phyloP scores from a whole-genome alignment of 345 rosid species.

The Barbarea vulgaris region DNA sequence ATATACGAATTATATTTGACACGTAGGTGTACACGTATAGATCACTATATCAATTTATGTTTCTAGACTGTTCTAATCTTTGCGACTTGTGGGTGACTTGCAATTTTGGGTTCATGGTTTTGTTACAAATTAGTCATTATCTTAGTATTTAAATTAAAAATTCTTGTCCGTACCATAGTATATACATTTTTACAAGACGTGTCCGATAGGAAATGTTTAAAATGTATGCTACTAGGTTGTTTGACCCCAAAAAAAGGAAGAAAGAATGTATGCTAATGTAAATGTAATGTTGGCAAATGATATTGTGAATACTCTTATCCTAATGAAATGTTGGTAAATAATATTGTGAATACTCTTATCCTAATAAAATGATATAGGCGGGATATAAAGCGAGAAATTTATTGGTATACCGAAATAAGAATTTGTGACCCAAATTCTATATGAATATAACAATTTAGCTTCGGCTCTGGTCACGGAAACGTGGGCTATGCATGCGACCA shows the following conservation, averaged over 20 bases:
- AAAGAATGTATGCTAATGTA: background rate
- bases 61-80: conserved; percentile 12
- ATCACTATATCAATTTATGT: background rate
- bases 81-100: conserved; percentile 30
- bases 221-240: background rate
- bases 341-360: too few species aligned
- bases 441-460: background rate
- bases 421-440: background rate
- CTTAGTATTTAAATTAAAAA: background rate
- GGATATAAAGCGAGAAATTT: too few species aligned
- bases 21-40: conserved; percentile 9
- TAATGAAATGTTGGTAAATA: too few species aligned
- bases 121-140: conserved; percentile 4
- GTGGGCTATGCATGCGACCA: background rate
- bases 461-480: background rate
- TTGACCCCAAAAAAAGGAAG: too few species aligned
- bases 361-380: too few species aligned
- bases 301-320: too few species aligned
- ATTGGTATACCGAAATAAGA: too few species aligned
- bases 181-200: background rate
- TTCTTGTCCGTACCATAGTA: background rate
- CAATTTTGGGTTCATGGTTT: conserved; percentile 18
- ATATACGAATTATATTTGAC: background rate
- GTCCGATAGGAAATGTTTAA: background rate
- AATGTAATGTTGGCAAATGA: too few species aligned